Evolutionary conservation across 176 grass and related monocot genomes (phyloP), one percentile per base, ranked within the genome.

Genomic region (Calamus simplicifolius): DNA sequence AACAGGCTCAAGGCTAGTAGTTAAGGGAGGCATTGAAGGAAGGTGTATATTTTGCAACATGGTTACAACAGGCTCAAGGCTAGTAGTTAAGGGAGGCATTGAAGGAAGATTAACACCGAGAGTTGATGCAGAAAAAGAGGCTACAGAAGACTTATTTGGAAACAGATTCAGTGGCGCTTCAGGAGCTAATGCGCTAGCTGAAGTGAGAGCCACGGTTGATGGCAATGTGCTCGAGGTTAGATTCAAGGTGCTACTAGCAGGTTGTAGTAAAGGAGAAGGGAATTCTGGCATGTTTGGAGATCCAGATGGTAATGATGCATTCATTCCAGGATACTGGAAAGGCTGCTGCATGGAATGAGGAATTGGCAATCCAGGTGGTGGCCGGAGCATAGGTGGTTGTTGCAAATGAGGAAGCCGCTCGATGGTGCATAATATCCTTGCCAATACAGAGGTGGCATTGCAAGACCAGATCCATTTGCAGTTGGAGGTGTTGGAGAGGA

Each of bases 241-340:
- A 65, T 30, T 56, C 70, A 67, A 70, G 61, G 49, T 86, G 64
- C 66, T 58, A 79, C 48, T 82, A 66, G 74, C 61, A 59, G 79
- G 77, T 68, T 87, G 83, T 43, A 74, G 27, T 58, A 88, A 91
- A 54, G 69, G 64, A 10, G 75, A 80, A 81, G 86, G 72, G 59
- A 97, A 68, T 58, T 91, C 75, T 0, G 84, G 84, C 57, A 90
- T 74, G 80, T 56, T 80, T 66, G 81, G 92, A 80, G 85, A 74
- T 56, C 82, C 82, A 52, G 79, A 79, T 52, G 72, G 73, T 51
- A 90, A 70, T 76, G 77, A 61, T 43, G 75, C 25, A 80, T 74
- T 85, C 50, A 77, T 19, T 57, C 82, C 87, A 59, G 72, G 69
- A 38, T 82, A 86, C 26, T 86, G 87, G 25, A 82, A 71, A 67